phyloP scores from a whole-genome alignment of 768 basidiomycete species.

The Pulveroboletus sp. region DNA sequence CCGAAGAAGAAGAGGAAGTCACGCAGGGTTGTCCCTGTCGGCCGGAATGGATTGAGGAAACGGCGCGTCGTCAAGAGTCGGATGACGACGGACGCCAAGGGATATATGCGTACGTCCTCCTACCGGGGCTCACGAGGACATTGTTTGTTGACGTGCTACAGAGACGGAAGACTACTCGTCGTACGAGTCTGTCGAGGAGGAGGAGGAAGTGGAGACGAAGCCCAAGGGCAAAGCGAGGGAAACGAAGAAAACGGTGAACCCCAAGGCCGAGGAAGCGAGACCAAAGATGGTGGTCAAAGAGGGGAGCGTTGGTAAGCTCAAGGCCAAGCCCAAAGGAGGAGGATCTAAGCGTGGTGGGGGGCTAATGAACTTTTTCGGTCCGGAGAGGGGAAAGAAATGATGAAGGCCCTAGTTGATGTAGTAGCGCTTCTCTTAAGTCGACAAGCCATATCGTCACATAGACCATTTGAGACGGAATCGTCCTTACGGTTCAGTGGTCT shows the following conservation, averaged over 20 bases:
- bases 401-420: no score
- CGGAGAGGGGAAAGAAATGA: slow-evolving; percentile 29
- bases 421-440: no score
- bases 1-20: slow-evolving; percentile 38
- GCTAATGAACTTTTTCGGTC: slow-evolving; percentile 32
- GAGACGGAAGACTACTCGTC: slow-evolving; percentile 77
- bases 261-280: slow-evolving; percentile 17
- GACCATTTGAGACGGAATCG: no score
- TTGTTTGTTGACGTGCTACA: slow-evolving; percentile 25
- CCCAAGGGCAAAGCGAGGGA: slow-evolving; percentile 16
- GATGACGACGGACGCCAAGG: slow-evolving; percentile 55
- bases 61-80: slow-evolving; percentile 58
- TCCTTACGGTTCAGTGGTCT: slow-evolving; percentile 46
- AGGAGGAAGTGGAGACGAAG: slow-evolving; percentile 29
- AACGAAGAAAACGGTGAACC: slow-evolving; percentile 16
- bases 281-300: slow-evolving; percentile 9
- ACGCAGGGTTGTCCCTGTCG: slow-evolving; percentile 68
- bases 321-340: slow-evolving; percentile 19
- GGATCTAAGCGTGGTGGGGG: slow-evolving; percentile 27
- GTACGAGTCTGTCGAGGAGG: slow-evolving; percentile 74
- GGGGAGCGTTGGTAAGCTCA: slow-evolving; percentile 15
- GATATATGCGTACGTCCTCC: slow-evolving; percentile 60
- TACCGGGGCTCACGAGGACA: background rate
- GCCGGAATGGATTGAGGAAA: slow-evolving; percentile 75
- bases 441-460: no score